Percentiles rank a stretch among this genome's conserved stretches.
These are phyloP conservation scores for Parasarocladium wereldwijsianum DNA, from an alignment of 2,329 filamentous ascomycete species.

Conservation along the genomic window DNA sequence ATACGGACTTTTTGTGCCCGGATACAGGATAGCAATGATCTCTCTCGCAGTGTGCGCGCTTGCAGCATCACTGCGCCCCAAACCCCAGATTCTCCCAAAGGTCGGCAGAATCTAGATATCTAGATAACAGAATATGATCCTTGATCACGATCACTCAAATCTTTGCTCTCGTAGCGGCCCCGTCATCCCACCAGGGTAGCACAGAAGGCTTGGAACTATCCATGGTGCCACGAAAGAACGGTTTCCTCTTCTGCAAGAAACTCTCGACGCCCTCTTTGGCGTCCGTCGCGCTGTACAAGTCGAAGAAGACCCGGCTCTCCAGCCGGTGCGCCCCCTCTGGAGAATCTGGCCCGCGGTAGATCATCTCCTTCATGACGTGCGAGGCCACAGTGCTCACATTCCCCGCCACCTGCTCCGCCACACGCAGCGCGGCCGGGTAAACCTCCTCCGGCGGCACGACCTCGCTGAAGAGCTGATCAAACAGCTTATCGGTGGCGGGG, in stretches of 20 bases:
- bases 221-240: constrained; percentile 46
- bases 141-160: too few relatives aligned
- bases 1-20: too few relatives aligned
- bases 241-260: constrained; percentile 55
- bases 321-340: constrained; percentile 58
- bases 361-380: constrained; percentile 56
- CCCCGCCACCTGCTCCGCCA: constrained; percentile 50
- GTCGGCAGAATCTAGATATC: too few relatives aligned
- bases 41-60: too few relatives aligned
- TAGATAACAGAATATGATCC: too few relatives aligned
- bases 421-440: constrained; percentile 45
- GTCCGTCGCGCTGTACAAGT: constrained; percentile 42
- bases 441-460: constrained; percentile 45
- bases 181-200: constrained; percentile 63
- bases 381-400: constrained; percentile 52
- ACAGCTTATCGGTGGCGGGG: constrained; percentile 30
- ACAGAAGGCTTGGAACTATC: constrained; percentile 41
- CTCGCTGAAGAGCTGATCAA: constrained; percentile 51
- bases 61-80: too few relatives aligned
- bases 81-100: too few relatives aligned
- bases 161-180: too few relatives aligned
- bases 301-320: constrained; percentile 49
- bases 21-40: too few relatives aligned
- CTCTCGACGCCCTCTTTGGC: constrained; percentile 51
- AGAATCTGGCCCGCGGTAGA: constrained; percentile 42